Conservation (phyloP, 2,329 filamentous ascomycete genomes). For the Pseudogymnoascus sp. region DNA sequence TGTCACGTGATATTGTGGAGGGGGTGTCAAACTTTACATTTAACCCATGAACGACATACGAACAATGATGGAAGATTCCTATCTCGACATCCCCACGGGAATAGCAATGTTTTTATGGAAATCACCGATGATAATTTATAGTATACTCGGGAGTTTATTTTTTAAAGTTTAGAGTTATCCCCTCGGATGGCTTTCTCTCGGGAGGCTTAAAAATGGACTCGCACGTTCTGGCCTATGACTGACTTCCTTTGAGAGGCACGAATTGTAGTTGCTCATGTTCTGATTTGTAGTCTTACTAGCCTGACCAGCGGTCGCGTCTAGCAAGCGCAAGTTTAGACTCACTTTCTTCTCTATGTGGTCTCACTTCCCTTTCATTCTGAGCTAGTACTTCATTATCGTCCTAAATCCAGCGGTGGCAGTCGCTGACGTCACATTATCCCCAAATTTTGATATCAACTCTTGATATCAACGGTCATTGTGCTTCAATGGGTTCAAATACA, state of each 20-base stretch:
- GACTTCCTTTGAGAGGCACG: background rate
- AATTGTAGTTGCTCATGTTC: background rate
- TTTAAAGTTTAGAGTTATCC: background rate
- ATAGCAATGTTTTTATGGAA: background rate
- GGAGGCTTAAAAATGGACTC: background rate
- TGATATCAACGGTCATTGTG: background rate
- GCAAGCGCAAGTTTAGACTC: background rate
- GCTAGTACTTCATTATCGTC: slow-evolving; percentile 1
- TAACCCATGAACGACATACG: background rate
- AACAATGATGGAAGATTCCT: background rate
- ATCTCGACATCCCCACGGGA: background rate
- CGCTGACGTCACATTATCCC: background rate
- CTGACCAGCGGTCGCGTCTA: background rate
- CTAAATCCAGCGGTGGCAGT: background rate
- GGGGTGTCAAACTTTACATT: background rate
- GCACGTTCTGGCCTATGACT: background rate
- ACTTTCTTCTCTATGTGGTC: background rate
- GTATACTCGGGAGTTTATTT: background rate
- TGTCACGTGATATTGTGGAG: slow-evolving; percentile 1
- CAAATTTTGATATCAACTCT: background rate
- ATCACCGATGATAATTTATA: background rate
- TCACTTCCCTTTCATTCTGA: background rate
- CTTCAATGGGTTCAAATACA: background rate
- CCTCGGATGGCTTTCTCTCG: background rate
- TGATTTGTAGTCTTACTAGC: background rate